Evolutionary conservation across 345 rosid species (phyloP), one percentile per base, ranked within the genome.

Genomic region (Syzygium aromaticum): DNA sequence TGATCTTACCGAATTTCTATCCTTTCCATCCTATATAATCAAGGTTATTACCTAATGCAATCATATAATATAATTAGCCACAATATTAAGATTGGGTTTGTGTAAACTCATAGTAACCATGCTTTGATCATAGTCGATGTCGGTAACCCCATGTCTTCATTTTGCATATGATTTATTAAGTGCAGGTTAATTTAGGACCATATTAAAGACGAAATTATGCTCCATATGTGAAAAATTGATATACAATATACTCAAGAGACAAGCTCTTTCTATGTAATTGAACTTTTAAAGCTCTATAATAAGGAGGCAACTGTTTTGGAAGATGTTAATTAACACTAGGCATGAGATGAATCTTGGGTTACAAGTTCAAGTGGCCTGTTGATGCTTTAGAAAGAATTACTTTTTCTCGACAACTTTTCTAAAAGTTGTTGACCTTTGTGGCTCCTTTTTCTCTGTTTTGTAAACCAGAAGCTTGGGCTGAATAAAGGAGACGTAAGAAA

Each of bases 341-440:
- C 49, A 38, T 49, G 49, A 22, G 7, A 87, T 52, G 51, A 80
- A 87, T 82, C 88, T 87, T 87, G 88, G 38, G 17, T 46, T 46
- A 49, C 77, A 87, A 87, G 88, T 85, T 54, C 57, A 54, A 54
- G 85, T 12, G 52, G 28, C 85, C 52, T 51, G 73, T 49, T 54
- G 67, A 83, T 54, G 54, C 85, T 43, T 43, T 78, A 49, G 64
- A 40, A 73, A 73, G 82, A 73, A 38, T 73, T 38, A 21, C 82
- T 86, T 49, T 28, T 52, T 51, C 77, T 46, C 64, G 87, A 86
- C 87, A 86, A 51, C 87, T 46, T 86, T 86, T 86, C 10, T 73
- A 86, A 86, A 86, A 64, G 80, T 52, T 63, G 82, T 63, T 86
- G 84, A 78, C 88, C 67, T 52, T 77, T 86, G 49, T 30, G 21